phyloP scores from a whole-genome alignment of 306 rosid species.

The Sicyos baderoa region DNA sequence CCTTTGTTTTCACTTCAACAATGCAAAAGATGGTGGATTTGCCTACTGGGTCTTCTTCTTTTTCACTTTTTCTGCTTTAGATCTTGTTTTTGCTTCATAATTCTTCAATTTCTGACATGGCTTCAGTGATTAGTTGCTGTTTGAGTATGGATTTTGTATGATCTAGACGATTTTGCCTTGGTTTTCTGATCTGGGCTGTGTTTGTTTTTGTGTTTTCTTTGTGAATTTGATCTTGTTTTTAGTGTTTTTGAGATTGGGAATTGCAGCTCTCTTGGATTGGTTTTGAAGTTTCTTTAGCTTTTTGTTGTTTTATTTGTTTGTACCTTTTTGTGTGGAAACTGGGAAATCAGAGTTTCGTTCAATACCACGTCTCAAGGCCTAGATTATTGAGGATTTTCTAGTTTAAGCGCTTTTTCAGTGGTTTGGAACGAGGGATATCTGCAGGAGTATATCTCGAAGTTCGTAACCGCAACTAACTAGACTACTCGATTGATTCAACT shows the following conservation, averaged over 20 bases:
- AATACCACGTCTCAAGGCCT: too few relatives aligned
- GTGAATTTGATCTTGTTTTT: slow-evolving; percentile 22
- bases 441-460: too few relatives aligned
- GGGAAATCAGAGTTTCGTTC: too few relatives aligned
- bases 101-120: slow-evolving; percentile 23
- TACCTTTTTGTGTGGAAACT: neutral
- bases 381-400: too few relatives aligned
- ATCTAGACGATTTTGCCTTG: slow-evolving; percentile 28
- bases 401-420: too few relatives aligned
- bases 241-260: neutral
- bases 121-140: slow-evolving; percentile 23
- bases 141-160: slow-evolving; percentile 8
- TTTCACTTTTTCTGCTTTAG: slow-evolving; percentile 31
- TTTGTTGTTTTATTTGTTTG: neutral
- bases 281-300: slow-evolving; percentile 11
- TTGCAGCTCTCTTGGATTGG: neutral
- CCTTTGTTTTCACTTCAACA: slow-evolving; percentile 12
- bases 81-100: slow-evolving; percentile 39
- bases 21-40: neutral
- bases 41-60: neutral
- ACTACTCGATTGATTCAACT: neutral
- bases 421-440: too few relatives aligned
- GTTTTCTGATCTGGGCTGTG: slow-evolving; percentile 42
- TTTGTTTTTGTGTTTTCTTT: slow-evolving; percentile 20
- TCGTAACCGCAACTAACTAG: too few relatives aligned